phyloP scores from a whole-genome alignment of 495 filamentous ascomycete genomes.

The Saxispiralis lemnorum region DNA sequence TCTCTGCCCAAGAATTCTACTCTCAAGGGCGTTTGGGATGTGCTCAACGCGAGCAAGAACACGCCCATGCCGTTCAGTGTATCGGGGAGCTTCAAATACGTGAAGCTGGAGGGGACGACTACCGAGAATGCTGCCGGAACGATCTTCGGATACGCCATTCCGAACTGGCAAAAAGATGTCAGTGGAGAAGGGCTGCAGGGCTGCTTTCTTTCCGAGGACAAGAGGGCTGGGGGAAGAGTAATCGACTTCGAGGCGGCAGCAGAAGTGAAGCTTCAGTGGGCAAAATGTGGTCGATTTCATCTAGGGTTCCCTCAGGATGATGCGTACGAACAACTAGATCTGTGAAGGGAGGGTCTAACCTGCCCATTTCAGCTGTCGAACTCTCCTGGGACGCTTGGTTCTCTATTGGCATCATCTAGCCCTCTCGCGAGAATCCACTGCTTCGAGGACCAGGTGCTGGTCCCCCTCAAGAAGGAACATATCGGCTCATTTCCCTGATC shows the following conservation, averaged over 20 bases:
- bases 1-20: constrained; percentile 5
- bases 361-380: too few relatives aligned
- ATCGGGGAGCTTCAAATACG: constrained; percentile 9
- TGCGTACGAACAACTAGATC: constrained; percentile 4
- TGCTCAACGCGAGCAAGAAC: constrained; percentile 13
- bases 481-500: constrained; percentile 25
- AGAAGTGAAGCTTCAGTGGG: constrained; percentile 12
- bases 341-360: not conserved
- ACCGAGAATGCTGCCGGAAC: constrained; percentile 13
- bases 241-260: constrained; percentile 14
- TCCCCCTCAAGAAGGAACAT: not conserved
- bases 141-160: constrained; percentile 15
- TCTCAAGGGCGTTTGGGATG: constrained; percentile 4
- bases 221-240: constrained; percentile 12
- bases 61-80: constrained; percentile 14
- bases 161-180: constrained; percentile 14
- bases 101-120: constrained; percentile 9
- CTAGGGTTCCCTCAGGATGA: constrained; percentile 16
- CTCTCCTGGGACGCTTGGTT: too few relatives aligned
- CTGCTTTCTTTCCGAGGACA: constrained; percentile 12
- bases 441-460: too few relatives aligned
- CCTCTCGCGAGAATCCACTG: too few relatives aligned
- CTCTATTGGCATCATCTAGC: too few relatives aligned
- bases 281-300: constrained; percentile 15
- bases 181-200: constrained; percentile 14